phyloP scores from a whole-genome alignment of 345 rosid species.

The Erysimum cheiranthoides region DNA sequence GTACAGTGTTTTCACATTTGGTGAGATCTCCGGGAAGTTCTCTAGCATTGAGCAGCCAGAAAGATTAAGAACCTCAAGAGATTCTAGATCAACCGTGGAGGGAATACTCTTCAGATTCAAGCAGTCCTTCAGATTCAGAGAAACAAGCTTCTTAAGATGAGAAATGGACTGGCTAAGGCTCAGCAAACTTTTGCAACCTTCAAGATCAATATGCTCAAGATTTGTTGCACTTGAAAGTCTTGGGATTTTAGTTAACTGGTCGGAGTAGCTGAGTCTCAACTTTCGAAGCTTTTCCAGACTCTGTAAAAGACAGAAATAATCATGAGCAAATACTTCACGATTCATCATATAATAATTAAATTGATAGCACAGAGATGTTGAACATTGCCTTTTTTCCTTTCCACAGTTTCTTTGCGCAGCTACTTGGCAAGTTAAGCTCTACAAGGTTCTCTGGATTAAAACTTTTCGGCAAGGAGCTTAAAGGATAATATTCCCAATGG shows the following conservation, averaged over 20 bases:
- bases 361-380: neutral
- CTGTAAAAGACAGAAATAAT: constrained; percentile 22
- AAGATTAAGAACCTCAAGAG: constrained; percentile 40
- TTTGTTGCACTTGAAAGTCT: constrained; percentile 38
- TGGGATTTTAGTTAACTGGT: constrained; percentile 31
- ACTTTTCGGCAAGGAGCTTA: constrained; percentile 38
- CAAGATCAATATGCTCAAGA: constrained; percentile 43
- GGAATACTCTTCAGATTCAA: constrained; percentile 36
- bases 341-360: too few species aligned
- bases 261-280: constrained; percentile 34
- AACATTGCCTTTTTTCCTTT: constrained; percentile 31
- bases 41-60: constrained; percentile 36
- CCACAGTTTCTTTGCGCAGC: constrained; percentile 41
- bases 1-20: constrained; percentile 36
- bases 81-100: constrained; percentile 16
- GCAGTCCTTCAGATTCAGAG: constrained; percentile 40
- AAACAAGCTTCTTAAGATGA: constrained; percentile 29
- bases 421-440: constrained; percentile 32
- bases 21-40: constrained; percentile 37
- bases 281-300: constrained; percentile 26
- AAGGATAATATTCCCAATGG: constrained; percentile 41
- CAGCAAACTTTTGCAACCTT: constrained; percentile 36
- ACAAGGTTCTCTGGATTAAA: constrained; percentile 41
- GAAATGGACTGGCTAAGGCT: constrained; percentile 32
- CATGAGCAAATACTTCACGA: too few species aligned